phyloP scores from a whole-genome alignment of 164 flowering plant species.

The Vitis riparia region DNA sequence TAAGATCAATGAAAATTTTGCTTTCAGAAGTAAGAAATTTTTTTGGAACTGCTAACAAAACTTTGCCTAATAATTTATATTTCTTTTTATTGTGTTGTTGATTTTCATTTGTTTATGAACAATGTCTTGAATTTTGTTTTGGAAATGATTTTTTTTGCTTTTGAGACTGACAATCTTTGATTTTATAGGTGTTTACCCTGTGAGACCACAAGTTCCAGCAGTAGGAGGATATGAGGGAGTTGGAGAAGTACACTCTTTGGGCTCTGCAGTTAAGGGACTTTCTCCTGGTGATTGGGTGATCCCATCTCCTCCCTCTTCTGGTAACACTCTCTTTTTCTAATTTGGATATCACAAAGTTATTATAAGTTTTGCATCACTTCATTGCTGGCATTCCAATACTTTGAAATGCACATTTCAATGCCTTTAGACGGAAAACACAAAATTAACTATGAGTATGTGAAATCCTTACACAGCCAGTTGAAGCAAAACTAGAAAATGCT shows the following conservation, averaged over 20 bases:
- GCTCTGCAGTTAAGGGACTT: constrained; percentile 70
- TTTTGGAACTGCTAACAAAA: no score
- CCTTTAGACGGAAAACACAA: no score
- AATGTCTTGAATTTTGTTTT: background rate
- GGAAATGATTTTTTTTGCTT: background rate
- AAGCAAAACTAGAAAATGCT: no score
- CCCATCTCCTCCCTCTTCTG: constrained; percentile 87
- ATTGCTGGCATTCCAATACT: background rate
- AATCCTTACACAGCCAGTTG: no score
- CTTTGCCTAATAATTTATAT: no score
- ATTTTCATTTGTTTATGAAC: no score
- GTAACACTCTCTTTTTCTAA: constrained; percentile 31
- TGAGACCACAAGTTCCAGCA: constrained; percentile 86
- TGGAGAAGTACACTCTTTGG: constrained; percentile 75
- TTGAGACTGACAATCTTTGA: no score
- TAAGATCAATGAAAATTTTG: no score
- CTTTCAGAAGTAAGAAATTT: no score
- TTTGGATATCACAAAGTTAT: background rate
- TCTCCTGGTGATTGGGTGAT: constrained; percentile 89
- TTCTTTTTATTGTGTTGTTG: no score
- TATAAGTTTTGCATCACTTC: background rate
- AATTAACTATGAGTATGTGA: no score
- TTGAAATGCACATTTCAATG: no score
- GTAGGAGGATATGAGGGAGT: constrained; percentile 97
- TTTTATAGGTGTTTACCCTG: constrained; percentile 88